phyloP scores from a whole-genome alignment of 768 basidiomycete species.

The Boletus subparvulus region DNA sequence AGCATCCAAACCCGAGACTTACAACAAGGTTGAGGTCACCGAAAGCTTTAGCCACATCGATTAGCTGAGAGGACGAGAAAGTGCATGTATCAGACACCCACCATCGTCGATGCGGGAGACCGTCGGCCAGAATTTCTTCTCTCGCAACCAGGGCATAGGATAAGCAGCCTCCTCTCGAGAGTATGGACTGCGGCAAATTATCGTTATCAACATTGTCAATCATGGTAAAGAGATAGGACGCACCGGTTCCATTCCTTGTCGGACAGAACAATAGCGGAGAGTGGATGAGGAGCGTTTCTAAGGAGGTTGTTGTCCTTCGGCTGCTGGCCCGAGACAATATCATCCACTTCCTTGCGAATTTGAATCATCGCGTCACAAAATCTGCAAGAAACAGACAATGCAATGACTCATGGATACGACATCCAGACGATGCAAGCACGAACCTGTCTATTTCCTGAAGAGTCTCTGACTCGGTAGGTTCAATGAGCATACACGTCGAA shows the following conservation, averaged over 20 bases:
- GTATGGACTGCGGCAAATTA: constrained; percentile 63
- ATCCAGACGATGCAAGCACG: constrained; percentile 6
- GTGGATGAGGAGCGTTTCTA: constrained; percentile 92
- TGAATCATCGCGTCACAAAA: constrained; percentile 99
- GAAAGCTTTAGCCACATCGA: constrained; percentile 56
- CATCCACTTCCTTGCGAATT: constrained; percentile 89
- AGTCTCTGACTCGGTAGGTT: constrained; percentile 95
- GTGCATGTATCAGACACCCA: constrained; percentile 37
- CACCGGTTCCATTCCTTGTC: constrained; percentile 87
- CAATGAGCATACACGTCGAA: constrained; percentile 95
- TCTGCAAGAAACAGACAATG: constrained; percentile 36
- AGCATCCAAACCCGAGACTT: constrained; percentile 36
- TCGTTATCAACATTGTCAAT: constrained; percentile 4
- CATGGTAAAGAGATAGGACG: constrained; percentile 18
- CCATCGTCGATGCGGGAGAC: constrained; percentile 93
- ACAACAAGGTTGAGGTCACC: constrained; percentile 91
- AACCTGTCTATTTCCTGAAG: constrained; percentile 90
- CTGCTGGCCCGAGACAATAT: constrained; percentile 83
- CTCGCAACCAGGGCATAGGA: constrained; percentile 76
- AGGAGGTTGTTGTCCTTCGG: constrained; percentile 89
- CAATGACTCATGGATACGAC: neutral
- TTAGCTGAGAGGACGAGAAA: neutral
- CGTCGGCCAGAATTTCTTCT: constrained; percentile 97
- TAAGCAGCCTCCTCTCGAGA: constrained; percentile 89
- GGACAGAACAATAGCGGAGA: constrained; percentile 66